These are phyloP conservation scores for Penicillium sp. DNA, from an alignment of 2,329 filamentous ascomycete species.

Conservation along the genomic window DNA sequence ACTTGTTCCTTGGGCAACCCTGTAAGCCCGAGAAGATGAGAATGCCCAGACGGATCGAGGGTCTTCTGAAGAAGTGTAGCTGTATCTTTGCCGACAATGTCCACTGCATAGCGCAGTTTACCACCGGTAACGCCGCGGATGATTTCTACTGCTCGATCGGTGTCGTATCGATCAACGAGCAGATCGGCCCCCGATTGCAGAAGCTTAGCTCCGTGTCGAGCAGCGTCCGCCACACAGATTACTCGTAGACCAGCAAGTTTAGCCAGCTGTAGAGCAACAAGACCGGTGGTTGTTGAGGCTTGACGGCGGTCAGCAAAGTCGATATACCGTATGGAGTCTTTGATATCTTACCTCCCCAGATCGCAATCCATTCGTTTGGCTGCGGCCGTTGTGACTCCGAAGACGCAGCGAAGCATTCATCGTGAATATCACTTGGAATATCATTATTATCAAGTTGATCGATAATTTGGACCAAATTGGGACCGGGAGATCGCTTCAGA, in stretches of 20 bases:
- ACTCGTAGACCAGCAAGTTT: slow-evolving; percentile 62
- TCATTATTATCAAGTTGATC: slow-evolving; percentile 43
- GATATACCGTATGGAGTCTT: background rate
- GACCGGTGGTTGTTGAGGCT: slow-evolving; percentile 66
- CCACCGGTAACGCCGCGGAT: slow-evolving; percentile 56
- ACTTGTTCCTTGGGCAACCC: slow-evolving; percentile 59
- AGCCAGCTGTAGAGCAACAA: slow-evolving; percentile 63
- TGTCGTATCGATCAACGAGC: slow-evolving; percentile 64
- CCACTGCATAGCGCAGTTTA: slow-evolving; percentile 62
- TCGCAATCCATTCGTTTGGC: slow-evolving; percentile 63
- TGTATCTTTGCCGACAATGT: slow-evolving; percentile 63
- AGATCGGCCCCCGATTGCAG: slow-evolving; percentile 56
- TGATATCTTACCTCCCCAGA: slow-evolving; percentile 62
- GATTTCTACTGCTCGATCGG: slow-evolving; percentile 60
- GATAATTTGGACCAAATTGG: slow-evolving; percentile 55
- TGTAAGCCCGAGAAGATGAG: slow-evolving; percentile 64
- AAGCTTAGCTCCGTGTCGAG: slow-evolving; percentile 60
- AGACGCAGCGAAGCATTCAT: slow-evolving; percentile 60
- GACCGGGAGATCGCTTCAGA: slow-evolving; percentile 45
- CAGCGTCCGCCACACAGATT: slow-evolving; percentile 62
- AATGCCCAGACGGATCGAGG: slow-evolving; percentile 34
- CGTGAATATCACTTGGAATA: slow-evolving; percentile 58
- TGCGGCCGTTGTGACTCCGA: slow-evolving; percentile 50
- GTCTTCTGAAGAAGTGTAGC: slow-evolving; percentile 56
- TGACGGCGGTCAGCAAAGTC: slow-evolving; percentile 1